Evolutionary conservation across 2,329 filamentous ascomycete genomes (phyloP).

Genomic region (Paraphaeosphaeria minitans): DNA sequence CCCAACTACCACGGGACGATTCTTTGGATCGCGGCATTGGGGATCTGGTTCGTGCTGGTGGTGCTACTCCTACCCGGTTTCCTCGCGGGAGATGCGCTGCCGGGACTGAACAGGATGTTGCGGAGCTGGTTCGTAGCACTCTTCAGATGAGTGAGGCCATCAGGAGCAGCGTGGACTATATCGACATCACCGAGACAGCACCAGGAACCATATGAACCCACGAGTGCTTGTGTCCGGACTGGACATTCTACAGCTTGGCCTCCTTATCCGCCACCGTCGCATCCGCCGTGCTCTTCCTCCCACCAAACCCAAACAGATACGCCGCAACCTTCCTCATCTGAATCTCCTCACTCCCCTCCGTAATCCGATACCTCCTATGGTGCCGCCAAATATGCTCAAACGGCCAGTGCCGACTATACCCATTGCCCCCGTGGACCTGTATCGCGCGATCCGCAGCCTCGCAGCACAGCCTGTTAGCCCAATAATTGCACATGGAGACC

Average conservation of each 20-base stretch:
- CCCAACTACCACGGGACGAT: slow-evolving; percentile 9
- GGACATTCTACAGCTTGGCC: slow-evolving; percentile 33
- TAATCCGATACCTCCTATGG: slow-evolving; percentile 67
- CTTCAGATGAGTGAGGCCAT: neutral
- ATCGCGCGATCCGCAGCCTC: slow-evolving; percentile 67
- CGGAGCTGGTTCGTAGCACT: slow-evolving; percentile 4
- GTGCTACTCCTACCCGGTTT: slow-evolving; percentile 34
- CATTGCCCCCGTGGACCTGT: slow-evolving; percentile 65
- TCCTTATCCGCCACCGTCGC: slow-evolving; percentile 37
- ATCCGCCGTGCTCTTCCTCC: slow-evolving; percentile 48
- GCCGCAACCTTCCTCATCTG: slow-evolving; percentile 69
- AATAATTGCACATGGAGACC: slow-evolving; percentile 70
- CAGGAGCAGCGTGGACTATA: too few species aligned
- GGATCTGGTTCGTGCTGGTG: slow-evolving; percentile 31
- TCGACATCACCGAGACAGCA: neutral
- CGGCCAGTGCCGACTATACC: slow-evolving; percentile 62
- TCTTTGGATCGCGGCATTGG: slow-evolving; percentile 24
- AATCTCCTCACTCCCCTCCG: slow-evolving; percentile 68
- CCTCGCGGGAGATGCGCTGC: slow-evolving; percentile 36
- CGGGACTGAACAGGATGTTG: slow-evolving; percentile 29
- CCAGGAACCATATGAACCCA: neutral
- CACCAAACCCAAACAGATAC: slow-evolving; percentile 62
- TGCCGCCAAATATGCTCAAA: slow-evolving; percentile 71
- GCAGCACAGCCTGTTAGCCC: slow-evolving; percentile 64
- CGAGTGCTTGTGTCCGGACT: neutral